Conservation (phyloP, 1,139 yeast genomes). For the Diutina mesorugosa region DNA sequence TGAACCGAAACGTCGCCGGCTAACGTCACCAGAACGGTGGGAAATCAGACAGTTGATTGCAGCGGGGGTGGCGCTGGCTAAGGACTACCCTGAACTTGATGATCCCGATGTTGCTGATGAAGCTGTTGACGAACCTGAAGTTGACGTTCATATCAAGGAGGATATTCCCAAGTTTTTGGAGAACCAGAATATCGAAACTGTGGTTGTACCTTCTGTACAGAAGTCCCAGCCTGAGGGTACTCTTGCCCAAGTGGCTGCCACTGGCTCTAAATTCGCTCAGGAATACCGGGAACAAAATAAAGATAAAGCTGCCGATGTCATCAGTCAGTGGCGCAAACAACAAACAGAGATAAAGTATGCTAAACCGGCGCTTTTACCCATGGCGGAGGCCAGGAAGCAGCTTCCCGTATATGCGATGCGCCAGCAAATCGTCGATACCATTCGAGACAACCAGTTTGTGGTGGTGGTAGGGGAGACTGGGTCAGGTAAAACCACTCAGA, state of each 20-base stretch:
- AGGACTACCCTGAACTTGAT: conserved; percentile 57
- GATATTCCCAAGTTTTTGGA: conserved; percentile 62
- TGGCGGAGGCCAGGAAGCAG: conserved; percentile 53
- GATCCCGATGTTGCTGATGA: conserved; percentile 14
- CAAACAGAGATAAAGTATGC: conserved; percentile 30
- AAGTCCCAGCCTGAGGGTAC: conserved; percentile 72
- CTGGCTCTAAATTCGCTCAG: conserved; percentile 60
- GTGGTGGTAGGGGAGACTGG: conserved; percentile 31
- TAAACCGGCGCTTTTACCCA: conserved; percentile 36
- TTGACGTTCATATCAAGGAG: conserved; percentile 63
- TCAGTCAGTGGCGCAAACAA: conserved; percentile 38
- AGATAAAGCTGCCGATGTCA: conserved; percentile 11
- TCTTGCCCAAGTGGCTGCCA: conserved; percentile 59
- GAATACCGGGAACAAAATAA: conserved; percentile 39
- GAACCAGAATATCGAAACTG: conserved; percentile 21
- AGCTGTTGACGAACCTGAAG: conserved; percentile 2
- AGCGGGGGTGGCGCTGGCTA: conserved; percentile 59
- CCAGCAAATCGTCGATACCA: conserved; percentile 39
- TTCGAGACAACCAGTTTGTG: conserved; percentile 32
- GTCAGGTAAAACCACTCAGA: conserved; percentile 35
- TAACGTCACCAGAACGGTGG: conserved; percentile 86
- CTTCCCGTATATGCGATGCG: conserved; percentile 68
- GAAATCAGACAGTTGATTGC: conserved; percentile 75
- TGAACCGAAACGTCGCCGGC: conserved; percentile 13
- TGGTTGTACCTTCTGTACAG: conserved; percentile 36